Percentiles rank a stretch among this genome's conserved stretches.
Conservation (phyloP, 2,329 filamentous ascomycete species). For the Neonectria magnoliae region DNA sequence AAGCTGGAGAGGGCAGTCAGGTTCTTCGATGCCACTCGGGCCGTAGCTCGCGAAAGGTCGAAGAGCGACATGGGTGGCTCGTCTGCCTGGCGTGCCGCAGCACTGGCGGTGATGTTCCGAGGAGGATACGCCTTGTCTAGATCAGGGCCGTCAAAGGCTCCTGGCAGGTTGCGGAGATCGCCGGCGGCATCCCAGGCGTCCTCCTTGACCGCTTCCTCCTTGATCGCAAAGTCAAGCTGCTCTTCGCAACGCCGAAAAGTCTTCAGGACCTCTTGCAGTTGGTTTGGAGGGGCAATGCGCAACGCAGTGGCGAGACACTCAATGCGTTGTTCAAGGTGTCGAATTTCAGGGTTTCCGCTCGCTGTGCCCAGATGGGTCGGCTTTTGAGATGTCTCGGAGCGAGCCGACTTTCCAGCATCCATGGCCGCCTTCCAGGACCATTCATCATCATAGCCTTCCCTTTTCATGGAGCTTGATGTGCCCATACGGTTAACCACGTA, state of each 20-base stretch:
- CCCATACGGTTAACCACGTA: conserved; percentile 79
- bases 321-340: conserved; percentile 82
- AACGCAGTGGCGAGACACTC: conserved; percentile 82
- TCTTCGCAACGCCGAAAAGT: conserved; percentile 82
- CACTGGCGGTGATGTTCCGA: conserved; percentile 49
- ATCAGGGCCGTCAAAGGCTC: conserved; percentile 57
- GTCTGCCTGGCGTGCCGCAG: conserved; percentile 52
- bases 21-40: conserved; percentile 67
- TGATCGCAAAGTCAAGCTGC: conserved; percentile 74
- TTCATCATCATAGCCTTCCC: conserved; percentile 58
- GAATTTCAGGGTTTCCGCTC: conserved; percentile 69
- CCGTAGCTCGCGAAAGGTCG: conserved; percentile 70
- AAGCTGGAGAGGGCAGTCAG: conserved; percentile 65
- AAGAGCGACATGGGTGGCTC: conserved; percentile 73
- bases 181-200: conserved; percentile 75
- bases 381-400: conserved; percentile 61
- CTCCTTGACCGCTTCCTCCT: conserved; percentile 74
- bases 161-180: conserved; percentile 67
- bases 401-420: conserved; percentile 78
- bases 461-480: conserved; percentile 25
- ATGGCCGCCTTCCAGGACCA: conserved; percentile 84
- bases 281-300: conserved; percentile 74
- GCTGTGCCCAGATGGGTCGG: conserved; percentile 70
- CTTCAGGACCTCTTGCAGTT: conserved; percentile 78
- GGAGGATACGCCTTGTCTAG: conserved; percentile 39